Base-by-base conservation (phyloP, 2,329 filamentous ascomycete genomes). In the Juglanconis oblonga region DNA sequence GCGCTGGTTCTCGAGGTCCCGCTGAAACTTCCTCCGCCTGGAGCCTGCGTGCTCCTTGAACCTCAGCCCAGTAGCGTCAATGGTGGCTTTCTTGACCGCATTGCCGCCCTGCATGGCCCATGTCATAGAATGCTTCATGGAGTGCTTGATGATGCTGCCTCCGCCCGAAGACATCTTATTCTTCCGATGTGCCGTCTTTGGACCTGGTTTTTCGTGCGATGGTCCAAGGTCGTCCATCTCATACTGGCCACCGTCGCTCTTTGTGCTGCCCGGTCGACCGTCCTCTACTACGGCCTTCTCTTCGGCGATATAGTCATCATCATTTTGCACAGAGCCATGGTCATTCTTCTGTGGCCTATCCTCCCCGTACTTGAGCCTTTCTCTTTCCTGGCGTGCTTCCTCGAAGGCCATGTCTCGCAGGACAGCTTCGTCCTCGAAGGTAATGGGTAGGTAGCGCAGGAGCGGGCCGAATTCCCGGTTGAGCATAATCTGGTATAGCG, bases 351-450 rank as follows among this genome's bases (percentile, higher is more conserved):
- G 29, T 49, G 32, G 9, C 29, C 40, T 78, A 4, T 82, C 81
- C 3, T 80, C 77, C 2, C 83, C 79, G 3, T 8, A 17, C 8
- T 31, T 38, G 10, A 51, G 35, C 9, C 10, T n/a, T 36, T 57
- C 47, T 29, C 50, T 10, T 29, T 57, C 55, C 17, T 51, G 55
- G 7, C 96, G 92, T 3, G 88, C 88, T 51, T 89, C 82, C 67
- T 92, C 88, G 70, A 98, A 99, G 44, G 90, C 91, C 69, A 94
- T 87, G 66, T 99, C 95, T 6, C 94, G 88, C n/a, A 91, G 78
- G 0, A 95, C 91, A 3, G 95, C 95, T 70, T 97, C 94, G 64
- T 98, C 95, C 72, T 99, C 95, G 58, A 98, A 87, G 0, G 94
- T 98, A 64, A 98, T 96, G 0, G 95, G 95, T 3, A 99, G 79